Base-by-base conservation (phyloP, 2,329 filamentous ascomycete genomes). In the Calonectria hawksworthii region DNA sequence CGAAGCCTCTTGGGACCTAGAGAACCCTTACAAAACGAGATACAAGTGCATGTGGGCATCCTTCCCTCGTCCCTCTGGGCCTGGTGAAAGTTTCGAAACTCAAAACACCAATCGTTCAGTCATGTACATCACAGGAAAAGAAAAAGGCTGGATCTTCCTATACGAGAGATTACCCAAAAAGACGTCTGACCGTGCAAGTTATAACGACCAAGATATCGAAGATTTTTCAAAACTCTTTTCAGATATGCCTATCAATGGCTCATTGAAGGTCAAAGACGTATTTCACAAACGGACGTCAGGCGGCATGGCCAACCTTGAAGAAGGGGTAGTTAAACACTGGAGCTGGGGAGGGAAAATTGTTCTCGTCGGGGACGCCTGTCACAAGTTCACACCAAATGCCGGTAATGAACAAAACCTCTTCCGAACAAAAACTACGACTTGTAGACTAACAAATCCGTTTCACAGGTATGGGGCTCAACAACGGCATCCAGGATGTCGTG, bases 361-460 rank as follows among this genome's bases (percentile, higher is more conserved):
- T 3, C 79, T 85, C 1, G 78, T 77, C 0, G 84, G 84, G 1
- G 84, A 86, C 59, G 75, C 84, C 1, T 80, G 75, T 21, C 83
- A 85, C 71, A 85, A 85, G 59, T 82, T 84, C 68, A 84, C 83
- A 84, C 0, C 83, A 83, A 63, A 63, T 41, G 56, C 56, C 9
- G 56, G 56, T 63, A 23, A 63, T 23, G 36, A 38, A 4, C 6
- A 28, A 0, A 21, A 28, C 28, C 2, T 21, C 3, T 9, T 28
- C 18, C 10, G 16, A 1, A 38, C 16, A 30, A 4, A 8, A 11
- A 6, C 8, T 14, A 16, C n/a, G n/a, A 5, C 5, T 4, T 3
- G 4, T 18, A 6, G 5, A 13, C 16, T 63, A 21, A 41, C 34
- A 23, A 59, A 38, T 16, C 13, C 30, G 8, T 28, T 59, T 63